A percentile compares a stretch with the other conserved stretches of the same genome.
Evolutionary conservation across 148 eudicot species (phyloP).

Genomic region (Dysphania ambrosioides): DNA sequence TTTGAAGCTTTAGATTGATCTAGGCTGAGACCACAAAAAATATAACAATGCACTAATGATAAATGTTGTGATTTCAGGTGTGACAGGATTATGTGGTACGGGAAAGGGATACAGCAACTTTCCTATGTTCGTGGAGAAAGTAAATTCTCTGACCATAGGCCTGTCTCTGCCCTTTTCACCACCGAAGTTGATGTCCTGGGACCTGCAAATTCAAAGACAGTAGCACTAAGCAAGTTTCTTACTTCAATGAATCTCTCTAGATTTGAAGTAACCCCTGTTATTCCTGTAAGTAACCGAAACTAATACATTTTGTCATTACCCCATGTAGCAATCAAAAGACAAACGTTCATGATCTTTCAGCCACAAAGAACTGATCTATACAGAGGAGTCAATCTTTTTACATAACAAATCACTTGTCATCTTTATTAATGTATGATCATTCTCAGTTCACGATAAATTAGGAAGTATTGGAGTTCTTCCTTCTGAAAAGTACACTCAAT

Average conservation of each 20-base stretch:
- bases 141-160: constrained; percentile 92
- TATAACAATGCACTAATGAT: background rate
- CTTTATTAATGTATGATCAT: background rate
- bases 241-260: constrained; percentile 32
- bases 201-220: constrained; percentile 33
- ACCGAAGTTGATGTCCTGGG: constrained; percentile 49
- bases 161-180: constrained; percentile 77
- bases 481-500: background rate
- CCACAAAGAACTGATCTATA: background rate
- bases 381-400: background rate
- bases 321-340: background rate
- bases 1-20: background rate
- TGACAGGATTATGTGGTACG: constrained; percentile 89
- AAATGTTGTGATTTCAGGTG: constrained; percentile 52
- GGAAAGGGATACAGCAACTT: constrained; percentile 73
- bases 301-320: background rate
- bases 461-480: background rate
- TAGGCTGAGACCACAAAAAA: background rate
- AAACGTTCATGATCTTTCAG: background rate
- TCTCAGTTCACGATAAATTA: background rate
- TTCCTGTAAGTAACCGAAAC: constrained; percentile 20
- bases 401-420: background rate
- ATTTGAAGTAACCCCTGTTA: constrained; percentile 14
- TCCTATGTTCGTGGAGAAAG: constrained; percentile 73
- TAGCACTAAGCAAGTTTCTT: constrained; percentile 31